phyloP scores from a whole-genome alignment of 352 stramenopile genomes.

The Pythium volutum region DNA sequence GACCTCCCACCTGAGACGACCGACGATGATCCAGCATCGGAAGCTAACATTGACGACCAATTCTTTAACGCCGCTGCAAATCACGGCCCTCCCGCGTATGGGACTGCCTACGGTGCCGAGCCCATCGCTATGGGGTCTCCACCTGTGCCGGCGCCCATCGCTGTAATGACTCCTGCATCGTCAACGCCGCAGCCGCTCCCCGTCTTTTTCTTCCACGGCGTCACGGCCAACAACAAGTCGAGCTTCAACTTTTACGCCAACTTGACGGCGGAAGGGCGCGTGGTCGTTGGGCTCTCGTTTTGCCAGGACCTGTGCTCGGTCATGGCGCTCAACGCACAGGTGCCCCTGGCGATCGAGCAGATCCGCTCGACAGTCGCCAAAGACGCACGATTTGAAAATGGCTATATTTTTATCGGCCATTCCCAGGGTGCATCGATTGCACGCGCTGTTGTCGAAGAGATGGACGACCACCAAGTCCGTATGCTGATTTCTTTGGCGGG shows the following conservation, averaged over 20 bases:
- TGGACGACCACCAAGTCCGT: conserved; percentile 51
- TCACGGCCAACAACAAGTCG: conserved; percentile 31
- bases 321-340: conserved; percentile 29
- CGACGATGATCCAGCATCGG: neutral
- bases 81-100: too few relatives aligned
- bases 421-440: conserved; percentile 41
- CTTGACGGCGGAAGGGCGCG: conserved; percentile 26
- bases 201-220: conserved; percentile 53
- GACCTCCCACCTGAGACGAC: neutral
- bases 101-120: too few relatives aligned
- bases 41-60: neutral
- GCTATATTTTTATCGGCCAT: conserved; percentile 51
- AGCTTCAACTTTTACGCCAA: conserved; percentile 34
- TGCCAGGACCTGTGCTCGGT: conserved; percentile 37
- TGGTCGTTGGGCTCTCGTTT: conserved; percentile 39
- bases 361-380: conserved; percentile 32
- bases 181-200: conserved; percentile 21
- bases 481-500: conserved; percentile 45
- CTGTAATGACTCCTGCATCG: neutral
- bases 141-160: neutral
- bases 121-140: neutral
- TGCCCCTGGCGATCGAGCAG: conserved; percentile 41
- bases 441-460: conserved; percentile 49
- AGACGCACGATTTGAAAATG: conserved; percentile 32
- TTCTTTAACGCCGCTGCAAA: neutral